These are phyloP conservation scores for Chaetomidium leptoderma DNA, from an alignment of 495 filamentous ascomycete genomes.

Conservation along the genomic window DNA sequence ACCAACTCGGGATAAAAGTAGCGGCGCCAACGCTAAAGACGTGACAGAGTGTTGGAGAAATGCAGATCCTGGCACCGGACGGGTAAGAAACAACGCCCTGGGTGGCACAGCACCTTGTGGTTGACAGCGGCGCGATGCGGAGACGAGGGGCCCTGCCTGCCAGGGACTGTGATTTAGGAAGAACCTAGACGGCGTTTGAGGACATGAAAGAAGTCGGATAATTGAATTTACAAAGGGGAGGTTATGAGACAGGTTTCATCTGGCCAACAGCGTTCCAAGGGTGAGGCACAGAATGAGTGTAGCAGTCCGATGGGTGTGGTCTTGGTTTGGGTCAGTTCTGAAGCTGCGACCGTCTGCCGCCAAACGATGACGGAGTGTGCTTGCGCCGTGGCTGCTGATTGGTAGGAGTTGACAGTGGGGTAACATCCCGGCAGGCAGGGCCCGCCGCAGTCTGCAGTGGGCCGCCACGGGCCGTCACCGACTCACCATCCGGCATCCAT, in stretches of 20 bases:
- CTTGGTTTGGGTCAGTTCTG: slow-evolving; percentile 4
- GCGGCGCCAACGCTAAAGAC: slow-evolving; percentile 6
- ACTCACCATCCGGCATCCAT: too few species aligned
- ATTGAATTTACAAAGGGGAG: neutral
- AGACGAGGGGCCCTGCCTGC: neutral
- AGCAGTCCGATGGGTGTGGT: neutral
- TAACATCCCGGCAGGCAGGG: slow-evolving; percentile 14
- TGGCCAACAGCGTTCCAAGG: slow-evolving; percentile 6
- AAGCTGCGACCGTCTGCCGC: neutral
- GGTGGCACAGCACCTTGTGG: neutral
- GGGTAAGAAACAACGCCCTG: neutral
- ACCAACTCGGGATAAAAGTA: neutral
- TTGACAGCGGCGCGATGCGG: neutral
- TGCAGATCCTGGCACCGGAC: neutral
- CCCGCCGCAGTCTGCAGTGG: too few species aligned
- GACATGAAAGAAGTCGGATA: neutral
- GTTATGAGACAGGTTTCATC: neutral
- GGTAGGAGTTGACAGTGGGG: neutral
- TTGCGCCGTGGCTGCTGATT: slow-evolving; percentile 14
- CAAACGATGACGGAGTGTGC: slow-evolving; percentile 21
- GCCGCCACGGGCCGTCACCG: too few species aligned
- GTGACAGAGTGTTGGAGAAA: neutral
- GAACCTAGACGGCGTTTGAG: neutral
- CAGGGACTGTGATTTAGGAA: neutral
- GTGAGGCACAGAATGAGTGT: neutral